These are phyloP conservation scores for Plantago ovata DNA, from an alignment of 257 asterid species.

Conservation along the genomic window DNA sequence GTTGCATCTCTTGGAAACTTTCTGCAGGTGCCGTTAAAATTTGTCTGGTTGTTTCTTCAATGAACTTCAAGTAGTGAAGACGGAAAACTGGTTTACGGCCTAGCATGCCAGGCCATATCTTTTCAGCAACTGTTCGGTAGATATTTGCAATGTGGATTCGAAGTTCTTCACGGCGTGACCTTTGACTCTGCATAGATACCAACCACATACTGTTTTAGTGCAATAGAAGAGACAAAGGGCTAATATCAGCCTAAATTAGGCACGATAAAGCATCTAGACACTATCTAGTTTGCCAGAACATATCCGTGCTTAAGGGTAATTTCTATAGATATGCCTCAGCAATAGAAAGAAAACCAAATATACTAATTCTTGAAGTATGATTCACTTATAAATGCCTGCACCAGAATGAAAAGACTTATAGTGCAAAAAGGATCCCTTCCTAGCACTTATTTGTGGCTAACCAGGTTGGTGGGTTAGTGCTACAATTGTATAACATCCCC, in stretches of 20 bases:
- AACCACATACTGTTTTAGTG: slow-evolving; percentile 4
- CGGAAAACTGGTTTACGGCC: slow-evolving; percentile 94
- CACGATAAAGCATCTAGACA: background rate
- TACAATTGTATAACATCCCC: background rate
- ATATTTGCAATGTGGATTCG: slow-evolving; percentile 81
- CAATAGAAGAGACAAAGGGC: slow-evolving; percentile 9
- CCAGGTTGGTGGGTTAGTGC: slow-evolving; percentile 14
- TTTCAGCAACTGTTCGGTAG: slow-evolving; percentile 88
- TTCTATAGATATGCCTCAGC: slow-evolving; percentile 8
- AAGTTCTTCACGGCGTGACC: slow-evolving; percentile 96
- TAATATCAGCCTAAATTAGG: slow-evolving; percentile 15
- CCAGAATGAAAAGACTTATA: no score
- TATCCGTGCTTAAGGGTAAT: slow-evolving; percentile 14
- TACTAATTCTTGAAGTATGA: no score
- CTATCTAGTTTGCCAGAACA: slow-evolving; percentile 13
- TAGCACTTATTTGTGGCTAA: slow-evolving; percentile 8
- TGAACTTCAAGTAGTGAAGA: slow-evolving; percentile 89
- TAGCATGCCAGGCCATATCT: slow-evolving; percentile 97
- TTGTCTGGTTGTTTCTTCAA: slow-evolving; percentile 86
- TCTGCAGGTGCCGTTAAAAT: slow-evolving; percentile 69
- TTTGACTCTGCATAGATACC: slow-evolving; percentile 69
- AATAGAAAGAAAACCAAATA: slow-evolving; percentile 10
- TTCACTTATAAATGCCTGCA: no score
- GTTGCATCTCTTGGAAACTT: slow-evolving; percentile 89
- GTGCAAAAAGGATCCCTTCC: background rate